phyloP scores from a whole-genome alignment of 176 grass and related monocot species.

The Juncus inflexus region DNA sequence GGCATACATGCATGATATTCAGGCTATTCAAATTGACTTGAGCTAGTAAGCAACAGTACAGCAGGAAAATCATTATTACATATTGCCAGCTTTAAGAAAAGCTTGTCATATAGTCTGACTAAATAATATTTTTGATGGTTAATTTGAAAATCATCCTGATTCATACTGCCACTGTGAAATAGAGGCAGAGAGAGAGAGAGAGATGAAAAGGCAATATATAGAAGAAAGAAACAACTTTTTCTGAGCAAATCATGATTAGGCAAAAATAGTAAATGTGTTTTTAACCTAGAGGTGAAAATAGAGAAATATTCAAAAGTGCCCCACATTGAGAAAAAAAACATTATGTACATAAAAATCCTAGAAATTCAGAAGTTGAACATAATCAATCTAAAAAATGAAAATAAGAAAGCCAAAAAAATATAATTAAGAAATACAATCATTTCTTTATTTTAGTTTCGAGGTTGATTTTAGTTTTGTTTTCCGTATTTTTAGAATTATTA shows the following conservation, averaged over 20 bases:
- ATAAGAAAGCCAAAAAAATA: too few species aligned
- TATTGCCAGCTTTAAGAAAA: constrained; percentile 22
- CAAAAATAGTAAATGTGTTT: neutral
- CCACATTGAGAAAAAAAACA: too few species aligned
- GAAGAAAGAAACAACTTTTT: constrained; percentile 10
- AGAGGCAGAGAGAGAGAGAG: constrained; percentile 1
- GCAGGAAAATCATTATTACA: constrained; percentile 15
- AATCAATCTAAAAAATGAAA: too few species aligned
- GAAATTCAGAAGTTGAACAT: too few species aligned
- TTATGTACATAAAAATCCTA: too few species aligned
- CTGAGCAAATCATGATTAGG: constrained; percentile 16
- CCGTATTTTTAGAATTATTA: too few species aligned
- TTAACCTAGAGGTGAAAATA: neutral
- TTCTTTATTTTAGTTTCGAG: too few species aligned
- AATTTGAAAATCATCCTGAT: constrained; percentile 1
- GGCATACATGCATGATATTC: too few species aligned
- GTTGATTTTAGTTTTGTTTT: too few species aligned
- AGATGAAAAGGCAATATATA: neutral
- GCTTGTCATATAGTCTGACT: neutral
- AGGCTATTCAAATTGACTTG: too few species aligned
- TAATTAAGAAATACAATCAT: too few species aligned
- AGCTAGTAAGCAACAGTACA: neutral
- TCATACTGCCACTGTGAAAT: neutral
- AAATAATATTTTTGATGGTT: neutral
- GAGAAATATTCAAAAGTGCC: neutral